Conservation (phyloP, 495 filamentous ascomycete species). For the Podospora sp. region DNA sequence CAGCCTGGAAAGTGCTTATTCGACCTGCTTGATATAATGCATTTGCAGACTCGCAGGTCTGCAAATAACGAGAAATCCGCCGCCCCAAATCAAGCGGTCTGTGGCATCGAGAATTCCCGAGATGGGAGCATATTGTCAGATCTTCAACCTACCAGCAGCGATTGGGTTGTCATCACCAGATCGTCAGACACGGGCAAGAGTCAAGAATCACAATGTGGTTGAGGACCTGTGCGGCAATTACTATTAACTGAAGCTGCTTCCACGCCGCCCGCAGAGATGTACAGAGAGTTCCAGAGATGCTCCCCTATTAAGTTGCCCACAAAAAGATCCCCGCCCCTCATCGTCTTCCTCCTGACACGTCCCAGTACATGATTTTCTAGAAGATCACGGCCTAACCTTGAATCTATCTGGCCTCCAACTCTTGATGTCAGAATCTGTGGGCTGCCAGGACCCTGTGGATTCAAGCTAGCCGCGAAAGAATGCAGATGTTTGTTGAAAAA, state of each 20-base stretch:
- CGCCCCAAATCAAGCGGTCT: too few relatives aligned
- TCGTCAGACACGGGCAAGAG: neutral
- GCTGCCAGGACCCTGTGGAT: constrained; percentile 8
- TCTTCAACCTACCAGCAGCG: too few relatives aligned
- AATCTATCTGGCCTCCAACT: constrained; percentile 29
- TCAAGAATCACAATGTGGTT: constrained; percentile 4
- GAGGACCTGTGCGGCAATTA: constrained; percentile 9
- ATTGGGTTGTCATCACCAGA: too few relatives aligned
- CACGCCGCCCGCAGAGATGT: constrained; percentile 16
- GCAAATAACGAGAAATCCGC: too few relatives aligned
- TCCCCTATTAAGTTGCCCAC: constrained; percentile 31
- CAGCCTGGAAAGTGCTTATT: too few relatives aligned
- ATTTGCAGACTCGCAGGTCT: too few relatives aligned
- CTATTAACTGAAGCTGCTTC: neutral
- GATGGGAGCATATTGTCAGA: too few relatives aligned
- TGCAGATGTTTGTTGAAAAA: constrained; percentile 32
- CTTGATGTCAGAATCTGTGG: constrained; percentile 20
- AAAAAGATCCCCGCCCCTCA: constrained; percentile 29
- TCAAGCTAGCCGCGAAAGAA: constrained; percentile 24
- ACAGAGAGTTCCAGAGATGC: constrained; percentile 33
- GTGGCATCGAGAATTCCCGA: too few relatives aligned
- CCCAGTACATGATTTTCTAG: constrained; percentile 26
- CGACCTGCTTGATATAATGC: too few relatives aligned
- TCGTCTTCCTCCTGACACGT: constrained; percentile 19
- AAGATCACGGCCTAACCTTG: constrained; percentile 28